Conservation (phyloP, 2,329 filamentous ascomycete genomes). For the Aspergillus persii region DNA sequence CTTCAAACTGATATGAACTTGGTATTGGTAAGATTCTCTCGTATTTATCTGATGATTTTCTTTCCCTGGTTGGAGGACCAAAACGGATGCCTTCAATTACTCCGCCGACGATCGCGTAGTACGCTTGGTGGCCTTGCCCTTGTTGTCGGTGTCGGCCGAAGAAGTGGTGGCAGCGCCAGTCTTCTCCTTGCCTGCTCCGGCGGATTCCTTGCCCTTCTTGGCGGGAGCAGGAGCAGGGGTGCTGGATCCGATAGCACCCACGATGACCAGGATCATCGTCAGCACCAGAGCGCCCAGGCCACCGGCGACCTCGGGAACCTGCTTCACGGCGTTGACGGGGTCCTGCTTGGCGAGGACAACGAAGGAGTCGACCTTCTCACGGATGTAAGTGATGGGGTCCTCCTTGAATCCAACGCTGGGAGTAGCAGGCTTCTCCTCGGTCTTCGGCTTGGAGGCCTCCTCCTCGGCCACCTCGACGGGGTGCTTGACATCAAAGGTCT, state of each 20-base stretch:
- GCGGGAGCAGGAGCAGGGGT: slow-evolving; percentile 63
- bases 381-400: slow-evolving; percentile 81
- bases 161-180: slow-evolving; percentile 62
- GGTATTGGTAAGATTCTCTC: not conserved
- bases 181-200: slow-evolving; percentile 59
- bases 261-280: slow-evolving; percentile 68
- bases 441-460: slow-evolving; percentile 76
- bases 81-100: slow-evolving; percentile 22
- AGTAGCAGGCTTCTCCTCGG: slow-evolving; percentile 66
- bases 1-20: not conserved
- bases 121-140: slow-evolving; percentile 66
- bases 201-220: slow-evolving; percentile 75
- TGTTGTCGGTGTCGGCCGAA: slow-evolving; percentile 71
- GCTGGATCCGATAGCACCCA: slow-evolving; percentile 64
- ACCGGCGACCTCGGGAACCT: slow-evolving; percentile 87
- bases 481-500: slow-evolving; percentile 89
- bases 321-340: slow-evolving; percentile 79
- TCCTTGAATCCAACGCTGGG: slow-evolving; percentile 81
- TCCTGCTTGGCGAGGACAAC: slow-evolving; percentile 77
- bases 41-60: not conserved
- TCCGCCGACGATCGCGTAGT: slow-evolving; percentile 47
- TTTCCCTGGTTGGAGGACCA: not conserved
- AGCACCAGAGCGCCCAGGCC: slow-evolving; percentile 70
- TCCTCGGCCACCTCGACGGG: slow-evolving; percentile 77
- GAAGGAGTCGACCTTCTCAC: slow-evolving; percentile 93